phyloP scores from a whole-genome alignment of 495 filamentous ascomycete genomes.

The Xylaria curta region DNA sequence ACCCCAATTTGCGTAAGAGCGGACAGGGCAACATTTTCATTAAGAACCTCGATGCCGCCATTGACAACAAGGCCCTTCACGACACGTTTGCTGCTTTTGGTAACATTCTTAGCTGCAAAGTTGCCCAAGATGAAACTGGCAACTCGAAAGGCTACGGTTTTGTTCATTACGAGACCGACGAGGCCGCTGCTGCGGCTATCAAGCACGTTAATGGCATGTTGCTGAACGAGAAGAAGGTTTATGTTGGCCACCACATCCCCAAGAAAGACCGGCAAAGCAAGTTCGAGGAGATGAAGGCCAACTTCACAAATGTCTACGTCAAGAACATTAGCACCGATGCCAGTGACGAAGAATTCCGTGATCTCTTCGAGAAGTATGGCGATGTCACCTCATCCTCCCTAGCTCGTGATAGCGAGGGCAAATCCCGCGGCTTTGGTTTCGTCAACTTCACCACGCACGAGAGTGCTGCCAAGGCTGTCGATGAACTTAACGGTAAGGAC shows the following conservation, averaged over 20 bases:
- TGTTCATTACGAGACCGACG: conserved; percentile 99
- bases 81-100: conserved; percentile 99
- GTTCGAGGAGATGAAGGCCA: conserved; percentile 99
- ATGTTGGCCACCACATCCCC: conserved; percentile 98
- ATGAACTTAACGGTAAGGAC: conserved; percentile 89
- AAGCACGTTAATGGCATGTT: conserved; percentile 99
- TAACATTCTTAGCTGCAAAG: conserved; percentile 99
- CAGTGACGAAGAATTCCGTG: conserved; percentile 91
- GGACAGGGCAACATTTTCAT: conserved; percentile 99
- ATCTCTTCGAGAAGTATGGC: conserved; percentile 88
- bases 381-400: conserved; percentile 96
- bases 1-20: conserved; percentile 98
- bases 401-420: conserved; percentile 85
- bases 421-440: conserved; percentile 97
- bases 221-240: conserved; percentile 99
- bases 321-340: conserved; percentile 94
- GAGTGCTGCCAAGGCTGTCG: conserved; percentile 83
- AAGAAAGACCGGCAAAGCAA: conserved; percentile 99
- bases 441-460: conserved; percentile 97
- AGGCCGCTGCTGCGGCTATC: conserved; percentile 95
- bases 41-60: conserved; percentile 98
- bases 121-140: conserved; percentile 94
- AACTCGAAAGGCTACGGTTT: conserved; percentile 99
- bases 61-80: conserved; percentile 99
- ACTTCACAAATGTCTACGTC: conserved; percentile 99